These are phyloP conservation scores for Globisporangium yorkense DNA, from an alignment of 352 stramenopile species.

Conservation along the genomic window DNA sequence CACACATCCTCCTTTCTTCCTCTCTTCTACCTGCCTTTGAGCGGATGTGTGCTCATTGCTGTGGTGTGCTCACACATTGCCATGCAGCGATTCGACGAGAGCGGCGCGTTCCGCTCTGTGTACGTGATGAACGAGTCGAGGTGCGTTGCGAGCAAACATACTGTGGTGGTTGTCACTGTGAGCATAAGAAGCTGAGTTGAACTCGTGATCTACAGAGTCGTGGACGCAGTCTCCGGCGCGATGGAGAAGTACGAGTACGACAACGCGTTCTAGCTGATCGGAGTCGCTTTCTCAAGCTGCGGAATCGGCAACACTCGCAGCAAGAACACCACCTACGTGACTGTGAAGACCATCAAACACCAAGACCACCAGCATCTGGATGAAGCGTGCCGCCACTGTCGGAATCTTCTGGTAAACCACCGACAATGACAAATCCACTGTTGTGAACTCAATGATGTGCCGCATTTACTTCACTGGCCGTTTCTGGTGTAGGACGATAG, in stretches of 20 bases:
- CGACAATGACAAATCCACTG: no score
- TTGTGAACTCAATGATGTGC: no score
- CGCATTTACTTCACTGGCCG: no score
- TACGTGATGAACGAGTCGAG: constrained; percentile 86
- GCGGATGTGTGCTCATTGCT: not conserved
- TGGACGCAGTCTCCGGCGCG: constrained; percentile 80
- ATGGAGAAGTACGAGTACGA: constrained; percentile 88
- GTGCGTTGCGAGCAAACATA: constrained; percentile 15
- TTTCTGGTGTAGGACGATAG: no score
- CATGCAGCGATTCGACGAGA: constrained; percentile 74
- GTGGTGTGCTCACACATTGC: not conserved
- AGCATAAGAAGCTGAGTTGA: not conserved
- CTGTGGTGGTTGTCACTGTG: not conserved
- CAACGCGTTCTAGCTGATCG: constrained; percentile 58
- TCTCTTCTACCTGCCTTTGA: not conserved
- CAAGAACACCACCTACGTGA: not conserved
- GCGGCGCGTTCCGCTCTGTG: constrained; percentile 78
- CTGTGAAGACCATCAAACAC: no score
- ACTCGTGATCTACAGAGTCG: constrained; percentile 31
- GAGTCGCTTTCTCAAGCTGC: not conserved
- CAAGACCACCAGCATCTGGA: no score
- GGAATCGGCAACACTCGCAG: not conserved
- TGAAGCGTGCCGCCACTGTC: no score
- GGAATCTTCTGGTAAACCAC: no score
- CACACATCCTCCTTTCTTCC: not conserved